These are phyloP conservation scores for Phaeomoniella chlamydospora DNA, from an alignment of 2,329 filamentous ascomycete genomes.

Conservation along the genomic window DNA sequence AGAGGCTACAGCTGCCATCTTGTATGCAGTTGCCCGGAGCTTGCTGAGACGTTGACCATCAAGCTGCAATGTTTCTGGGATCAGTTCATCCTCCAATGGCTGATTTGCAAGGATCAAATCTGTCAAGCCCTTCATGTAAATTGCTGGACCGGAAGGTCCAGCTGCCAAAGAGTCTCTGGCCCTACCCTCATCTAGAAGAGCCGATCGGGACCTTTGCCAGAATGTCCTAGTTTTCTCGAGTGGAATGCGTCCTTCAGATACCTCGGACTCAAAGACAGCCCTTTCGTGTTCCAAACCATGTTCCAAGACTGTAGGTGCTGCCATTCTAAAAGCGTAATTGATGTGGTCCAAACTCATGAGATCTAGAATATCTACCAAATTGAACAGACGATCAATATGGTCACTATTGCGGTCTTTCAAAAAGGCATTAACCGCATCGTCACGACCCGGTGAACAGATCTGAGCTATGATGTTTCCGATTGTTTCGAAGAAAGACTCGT, in stretches of 20 bases:
- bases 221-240: slow-evolving; percentile 35
- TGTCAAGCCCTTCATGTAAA: slow-evolving; percentile 46
- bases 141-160: slow-evolving; percentile 9
- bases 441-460: slow-evolving; percentile 50
- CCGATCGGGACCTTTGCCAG: slow-evolving; percentile 11
- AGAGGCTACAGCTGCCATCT: slow-evolving; percentile 45
- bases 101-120: slow-evolving; percentile 43
- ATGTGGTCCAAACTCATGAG: slow-evolving; percentile 48
- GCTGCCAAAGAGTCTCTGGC: slow-evolving; percentile 2
- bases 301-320: slow-evolving; percentile 44
- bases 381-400: slow-evolving; percentile 49
- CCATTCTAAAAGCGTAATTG: slow-evolving; percentile 49
- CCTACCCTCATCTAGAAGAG: slow-evolving; percentile 1
- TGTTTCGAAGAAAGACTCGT: slow-evolving; percentile 46
- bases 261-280: slow-evolving; percentile 39
- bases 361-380: slow-evolving; percentile 48
- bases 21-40: slow-evolving; percentile 38
- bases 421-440: slow-evolving; percentile 42
- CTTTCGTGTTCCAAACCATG: slow-evolving; percentile 49
- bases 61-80: slow-evolving; percentile 47
- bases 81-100: slow-evolving; percentile 31
- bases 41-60: slow-evolving; percentile 38
- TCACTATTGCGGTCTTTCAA: slow-evolving; percentile 33
- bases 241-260: slow-evolving; percentile 34
- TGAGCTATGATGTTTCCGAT: slow-evolving; percentile 49